Evolutionary conservation across 2,329 filamentous ascomycete genomes (phyloP), one percentile per base, ranked within the genome.

Genomic region (Thelonectria discophora): DNA sequence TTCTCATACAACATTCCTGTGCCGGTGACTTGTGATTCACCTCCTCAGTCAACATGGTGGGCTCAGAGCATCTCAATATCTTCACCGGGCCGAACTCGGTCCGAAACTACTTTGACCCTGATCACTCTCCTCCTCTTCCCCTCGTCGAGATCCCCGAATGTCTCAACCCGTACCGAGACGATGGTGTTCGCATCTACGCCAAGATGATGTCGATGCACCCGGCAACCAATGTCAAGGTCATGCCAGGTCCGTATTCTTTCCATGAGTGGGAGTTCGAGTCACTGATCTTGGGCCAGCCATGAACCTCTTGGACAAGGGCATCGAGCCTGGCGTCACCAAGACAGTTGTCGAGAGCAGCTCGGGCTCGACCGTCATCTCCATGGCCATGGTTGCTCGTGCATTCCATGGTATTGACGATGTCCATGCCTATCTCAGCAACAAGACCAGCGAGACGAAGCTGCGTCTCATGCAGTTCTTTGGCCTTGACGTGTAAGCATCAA

Each of bases 181-280:
- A 88, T 81, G 83, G 84, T 1, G 83, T 89, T 3, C 82, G 84
- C 20, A 87, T 89, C 62, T 88, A 87, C 63, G 86, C 86, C 34
- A 88, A 88, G 74, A 85, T 88, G 82, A 84, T 88, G 81, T 85
- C 84, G 2, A 83, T 83, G 77, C 83, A 85, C 62, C 86, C 86
- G 1, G 84, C 86, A 12, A 84, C 87, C 59, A 88, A 88, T 53
- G 84, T 89, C 65, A 88, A 89, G 69, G 81, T 84, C 17, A 80
- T 88, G 74, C 86, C 86, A 68, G 83, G 82, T 83, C 71, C 17
- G 70, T 68, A 8, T 27, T 21, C 21, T 40, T 17, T 8, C 21
- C 21, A 10, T 20, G 7, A 7, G 3, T 8, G 37, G 5, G 21
- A 27, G 12, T 20, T 18, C 24, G 13, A 30, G 20, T 27, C 54